Evolutionary conservation across 441 rosid genomes (phyloP), one percentile per base, ranked within the genome.

Genomic region (Euphorbia neoarborescens): DNA sequence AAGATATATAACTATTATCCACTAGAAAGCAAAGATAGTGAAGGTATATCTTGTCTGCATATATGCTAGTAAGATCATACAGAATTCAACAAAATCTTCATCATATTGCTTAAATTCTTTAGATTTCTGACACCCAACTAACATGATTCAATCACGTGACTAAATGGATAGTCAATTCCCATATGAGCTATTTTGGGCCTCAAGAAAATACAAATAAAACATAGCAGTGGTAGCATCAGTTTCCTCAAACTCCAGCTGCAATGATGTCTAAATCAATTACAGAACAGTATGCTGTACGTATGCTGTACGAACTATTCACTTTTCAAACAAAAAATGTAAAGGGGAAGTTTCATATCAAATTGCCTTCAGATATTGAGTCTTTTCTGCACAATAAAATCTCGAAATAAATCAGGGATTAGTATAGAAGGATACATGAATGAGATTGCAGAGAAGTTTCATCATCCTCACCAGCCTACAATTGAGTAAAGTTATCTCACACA

Each of bases 361-460:
- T 44, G 63, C 66, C 68, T 11, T 42, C 15, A 54, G 32, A 50
- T 22, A 28, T 9, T 24, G 32, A 20, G 44, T 25, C 30, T 34
- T 35, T 56, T 1, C 19, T 24, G 50, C 25, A 28, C n/a, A n/a
- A n/a, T n/a, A n/a, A n/a, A n/a, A 46, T 44, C 35, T 61, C 70
- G 38, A 40, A 59, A 20, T 51, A 62, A 75, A 67, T 56, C 25
- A 69, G 60, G 53, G 65, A 61, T 27, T 32, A 10, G 40, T 32
- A 46, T 20, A 13, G 7, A 84, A 88, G 96, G 99, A 94, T 92
- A 94, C 99, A 78, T 70, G 84, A 80, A 75, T 80, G 77, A 14
- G 87, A 78, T 51, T 82, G 84, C 73, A 86, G 64, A 46, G 84
- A 83, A 64, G 79, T 76, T 63, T 87, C 92, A 66, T 82, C 86